Conservation (phyloP, 768 basidiomycete genomes). For the Sporobolomyces pararoseus region DNA sequence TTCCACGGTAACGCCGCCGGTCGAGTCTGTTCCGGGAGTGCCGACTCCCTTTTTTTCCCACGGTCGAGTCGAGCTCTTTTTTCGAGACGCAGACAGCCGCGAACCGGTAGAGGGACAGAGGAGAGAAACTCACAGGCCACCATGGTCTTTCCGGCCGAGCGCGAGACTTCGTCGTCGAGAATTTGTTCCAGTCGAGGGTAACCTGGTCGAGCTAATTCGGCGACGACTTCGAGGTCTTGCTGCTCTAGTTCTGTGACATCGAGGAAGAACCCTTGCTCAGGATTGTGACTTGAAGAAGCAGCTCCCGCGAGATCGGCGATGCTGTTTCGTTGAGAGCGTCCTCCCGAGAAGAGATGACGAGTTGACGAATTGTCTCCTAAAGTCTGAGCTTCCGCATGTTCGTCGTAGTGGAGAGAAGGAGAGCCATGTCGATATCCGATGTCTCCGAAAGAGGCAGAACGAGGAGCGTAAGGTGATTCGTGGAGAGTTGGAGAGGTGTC, state of each 20-base stretch:
- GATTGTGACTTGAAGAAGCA: background rate
- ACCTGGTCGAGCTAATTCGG: conserved; percentile 64
- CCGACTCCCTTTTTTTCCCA: background rate
- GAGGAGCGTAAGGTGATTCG: background rate
- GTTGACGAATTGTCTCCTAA: conserved; percentile 9
- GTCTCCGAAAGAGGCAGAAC: conserved; percentile 20
- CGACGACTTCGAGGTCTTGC: conserved; percentile 58
- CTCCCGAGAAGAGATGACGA: conserved; percentile 12
- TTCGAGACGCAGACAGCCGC: background rate
- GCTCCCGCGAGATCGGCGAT: background rate
- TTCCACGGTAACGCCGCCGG: background rate
- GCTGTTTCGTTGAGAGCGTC: background rate
- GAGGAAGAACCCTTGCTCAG: conserved; percentile 43
- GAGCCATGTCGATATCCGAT: background rate
- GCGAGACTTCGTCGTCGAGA: conserved; percentile 62
- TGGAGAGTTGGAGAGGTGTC: conserved; percentile 1
- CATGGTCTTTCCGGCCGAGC: conserved; percentile 58
- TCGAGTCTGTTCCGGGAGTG: background rate
- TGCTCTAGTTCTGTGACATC: conserved; percentile 61
- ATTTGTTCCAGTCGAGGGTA: conserved; percentile 64
- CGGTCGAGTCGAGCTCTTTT: no score
- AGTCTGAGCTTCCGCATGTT: conserved; percentile 10
- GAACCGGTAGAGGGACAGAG: background rate
- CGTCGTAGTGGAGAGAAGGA: conserved; percentile 22
- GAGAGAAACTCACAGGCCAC: conserved; percentile 63